Conservation (phyloP, 768 basidiomycete genomes). For the Lactarius vividus region DNA sequence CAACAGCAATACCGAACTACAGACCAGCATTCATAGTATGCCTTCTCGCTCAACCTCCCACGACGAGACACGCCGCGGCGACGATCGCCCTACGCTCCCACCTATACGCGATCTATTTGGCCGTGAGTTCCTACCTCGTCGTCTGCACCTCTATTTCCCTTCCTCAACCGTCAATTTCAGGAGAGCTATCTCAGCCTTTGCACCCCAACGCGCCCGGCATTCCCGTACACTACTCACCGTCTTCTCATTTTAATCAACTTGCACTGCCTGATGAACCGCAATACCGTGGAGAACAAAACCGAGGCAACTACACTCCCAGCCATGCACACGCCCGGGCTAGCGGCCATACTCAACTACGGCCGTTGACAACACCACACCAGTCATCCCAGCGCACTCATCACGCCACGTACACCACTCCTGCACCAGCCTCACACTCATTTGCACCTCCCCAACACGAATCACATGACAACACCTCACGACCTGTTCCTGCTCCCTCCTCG, state of each 20-base stretch:
- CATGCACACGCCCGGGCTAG: constrained; percentile 16
- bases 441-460: constrained; percentile 10
- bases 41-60: constrained; percentile 17
- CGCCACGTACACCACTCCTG: constrained; percentile 3
- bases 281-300: constrained; percentile 18
- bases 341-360: constrained; percentile 14
- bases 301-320: constrained; percentile 9
- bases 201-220: constrained; percentile 11
- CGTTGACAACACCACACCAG: constrained; percentile 17
- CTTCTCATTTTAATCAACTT: constrained; percentile 20
- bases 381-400: constrained; percentile 14
- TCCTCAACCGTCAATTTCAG: constrained; percentile 6
- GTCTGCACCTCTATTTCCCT: not conserved
- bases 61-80: constrained; percentile 24
- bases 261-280: constrained; percentile 9
- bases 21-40: constrained; percentile 17
- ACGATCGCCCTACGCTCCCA: constrained; percentile 28
- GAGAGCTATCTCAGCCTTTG: constrained; percentile 26
- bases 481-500: not conserved
- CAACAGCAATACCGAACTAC: constrained; percentile 4
- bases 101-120: constrained; percentile 28
- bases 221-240: constrained; percentile 16
- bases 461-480: constrained; percentile 7
- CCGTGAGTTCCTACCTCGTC: constrained; percentile 12
- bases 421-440: constrained; percentile 10